These are phyloP conservation scores for Acacia pycnantha DNA, from an alignment of 331 rosid genomes.

Conservation along the genomic window DNA sequence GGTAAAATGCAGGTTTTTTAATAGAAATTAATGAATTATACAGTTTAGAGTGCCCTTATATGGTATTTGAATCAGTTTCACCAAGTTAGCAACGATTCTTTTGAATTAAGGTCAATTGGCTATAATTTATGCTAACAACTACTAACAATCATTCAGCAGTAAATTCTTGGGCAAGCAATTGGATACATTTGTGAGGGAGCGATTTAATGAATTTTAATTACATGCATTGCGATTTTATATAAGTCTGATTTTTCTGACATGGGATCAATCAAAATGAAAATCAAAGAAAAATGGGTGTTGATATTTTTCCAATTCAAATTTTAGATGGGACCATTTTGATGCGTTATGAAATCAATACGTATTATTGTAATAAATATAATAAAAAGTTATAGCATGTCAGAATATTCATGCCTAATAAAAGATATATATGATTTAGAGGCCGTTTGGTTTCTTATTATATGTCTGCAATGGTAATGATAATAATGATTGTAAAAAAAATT, in stretches of 20 bases:
- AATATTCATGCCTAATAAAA: too few species aligned
- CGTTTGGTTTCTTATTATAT: too few species aligned
- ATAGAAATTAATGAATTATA: background rate
- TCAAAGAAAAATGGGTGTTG: background rate
- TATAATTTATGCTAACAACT: background rate
- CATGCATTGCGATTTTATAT: too few species aligned
- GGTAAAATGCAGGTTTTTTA: background rate
- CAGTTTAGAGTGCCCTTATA: background rate
- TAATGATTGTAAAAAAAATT: too few species aligned
- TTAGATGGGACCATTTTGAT: background rate
- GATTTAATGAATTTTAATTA: background rate
- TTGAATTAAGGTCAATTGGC: background rate
- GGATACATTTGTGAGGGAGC: background rate
- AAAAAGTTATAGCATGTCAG: too few species aligned
- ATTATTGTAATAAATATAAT: too few species aligned
- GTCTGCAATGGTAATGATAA: too few species aligned
- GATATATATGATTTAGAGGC: too few species aligned
- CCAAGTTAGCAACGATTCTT: background rate
- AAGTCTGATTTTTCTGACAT: background rate
- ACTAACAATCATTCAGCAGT: background rate
- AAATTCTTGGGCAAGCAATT: background rate
- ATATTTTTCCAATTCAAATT: too few species aligned
- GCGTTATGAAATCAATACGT: too few species aligned
- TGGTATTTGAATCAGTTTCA: background rate
- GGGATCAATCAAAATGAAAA: background rate